Base-by-base conservation (phyloP, 2,329 filamentous ascomycete genomes). In the Nemania sp. region DNA sequence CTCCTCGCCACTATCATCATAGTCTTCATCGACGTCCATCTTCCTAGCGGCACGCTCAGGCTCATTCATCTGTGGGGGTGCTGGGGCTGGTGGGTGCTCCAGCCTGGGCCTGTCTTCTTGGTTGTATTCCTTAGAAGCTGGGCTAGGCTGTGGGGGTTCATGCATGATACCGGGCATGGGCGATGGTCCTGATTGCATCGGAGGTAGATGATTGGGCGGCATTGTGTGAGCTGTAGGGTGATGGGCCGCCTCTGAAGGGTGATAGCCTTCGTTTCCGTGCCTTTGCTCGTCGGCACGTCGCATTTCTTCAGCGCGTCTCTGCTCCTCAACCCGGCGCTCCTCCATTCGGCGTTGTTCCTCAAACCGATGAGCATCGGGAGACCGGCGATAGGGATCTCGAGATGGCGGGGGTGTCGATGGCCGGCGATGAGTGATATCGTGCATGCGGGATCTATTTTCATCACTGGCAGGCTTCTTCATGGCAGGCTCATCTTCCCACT, bases 11-110 rank as follows among this genome's bases (percentile, higher is more conserved):
- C 94, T 95, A 76, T 98, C 95, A 78, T 98, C 95, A 76, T 99
- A 98, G 78, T 98, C 92, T 79, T 99, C 96, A 73, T 99, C 94
- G 22, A 98, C 93, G 6, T 98, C 95, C 89, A 99, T 97, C 80
- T 97, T 97, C 24, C 96, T 88, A 22, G 94, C 93, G 38, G 96
- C 94, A 61, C 89, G 84, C 79, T 92, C 89, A 10, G 94, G 93
- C 81, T 98, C 95, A 66, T 90, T 90, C 20, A 85, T 80, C 22
- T 86, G 82, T 1, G 86, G 80, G 29, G 87, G 80, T 45, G 77
- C 75, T 3, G 80, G 81, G 35, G 84, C 77, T 22, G 81, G 77
- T 24, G 82, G 77, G 43, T 84, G 83, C 35, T 87, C 85, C 62
- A 82, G 79, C 58, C 85, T 70, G 29, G 69, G 79, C 11, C 86